Percentiles rank a stretch among this genome's conserved stretches.
Evolutionary conservation across 768 basidiomycete species (phyloP).

Genomic region (Rhodocollybia butyracea): DNA sequence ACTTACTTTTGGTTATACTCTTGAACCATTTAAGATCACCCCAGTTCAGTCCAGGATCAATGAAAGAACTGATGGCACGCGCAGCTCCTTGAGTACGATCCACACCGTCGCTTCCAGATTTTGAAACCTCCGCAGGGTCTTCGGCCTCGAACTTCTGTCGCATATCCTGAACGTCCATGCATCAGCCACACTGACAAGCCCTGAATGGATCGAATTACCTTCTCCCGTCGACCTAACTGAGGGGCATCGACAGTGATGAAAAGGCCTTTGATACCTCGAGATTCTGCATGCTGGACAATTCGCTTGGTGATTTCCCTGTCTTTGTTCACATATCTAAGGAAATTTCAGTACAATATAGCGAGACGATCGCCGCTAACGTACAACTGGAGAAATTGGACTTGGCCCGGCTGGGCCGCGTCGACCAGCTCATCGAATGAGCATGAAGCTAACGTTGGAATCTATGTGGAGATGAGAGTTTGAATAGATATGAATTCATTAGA

Average conservation of each 20-base stretch:
- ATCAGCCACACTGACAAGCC: no score
- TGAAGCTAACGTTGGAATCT: conserved; percentile 95
- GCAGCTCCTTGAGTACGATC: conserved; percentile 91
- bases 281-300: conserved; percentile 87
- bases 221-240: conserved; percentile 90
- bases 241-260: conserved; percentile 99
- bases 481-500: background rate
- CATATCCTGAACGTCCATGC: conserved; percentile 62
- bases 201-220: conserved; percentile 39
- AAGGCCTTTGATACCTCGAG: conserved; percentile 85
- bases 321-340: conserved; percentile 80
- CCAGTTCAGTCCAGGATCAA: conserved; percentile 90
- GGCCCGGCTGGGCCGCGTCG: conserved; percentile 76
- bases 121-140: conserved; percentile 54
- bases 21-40: conserved; percentile 80
- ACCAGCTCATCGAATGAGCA: conserved; percentile 96
- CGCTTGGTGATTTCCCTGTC: conserved; percentile 83
- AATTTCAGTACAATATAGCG: background rate
- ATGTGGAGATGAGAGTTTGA: background rate
- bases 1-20: conserved; percentile 42
- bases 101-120: conserved; percentile 51
- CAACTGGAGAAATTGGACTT: conserved; percentile 86
- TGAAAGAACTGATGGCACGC: conserved; percentile 92
- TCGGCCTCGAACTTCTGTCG: conserved; percentile 91
- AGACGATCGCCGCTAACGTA: conserved; percentile 27